Evolutionary conservation across 257 asterid genomes (phyloP), one percentile per base, ranked within the genome.

Genomic region (Oldenlandia corymbosa): DNA sequence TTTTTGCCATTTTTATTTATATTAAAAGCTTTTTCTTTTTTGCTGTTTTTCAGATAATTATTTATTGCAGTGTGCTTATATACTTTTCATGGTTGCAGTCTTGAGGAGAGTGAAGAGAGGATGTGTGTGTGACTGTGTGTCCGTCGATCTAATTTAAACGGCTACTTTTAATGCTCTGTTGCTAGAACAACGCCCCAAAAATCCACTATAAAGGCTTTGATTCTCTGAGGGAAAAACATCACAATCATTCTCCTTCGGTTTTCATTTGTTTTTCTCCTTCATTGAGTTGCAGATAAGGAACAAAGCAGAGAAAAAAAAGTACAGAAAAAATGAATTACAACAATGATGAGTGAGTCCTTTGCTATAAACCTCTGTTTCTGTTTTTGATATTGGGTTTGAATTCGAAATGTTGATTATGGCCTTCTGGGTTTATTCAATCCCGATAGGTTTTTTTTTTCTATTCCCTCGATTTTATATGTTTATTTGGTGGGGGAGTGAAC

Each of bases 311-410:
- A 10, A 30, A 57, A 34, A 58, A 67, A 65, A 68, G 31, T 0
- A 47, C 31, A 47, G 5, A 23, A 24, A 58, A 64, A 60, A 86
- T 82, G 95, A 78, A 75, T 78, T 69, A 64, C 76, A 71, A 56
- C 68, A 72, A 61, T 52, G 84, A 76, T 46, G 75, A 71, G 95
- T 87, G 75, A 76, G 81, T 78, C 61, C 64, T 74, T 23, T 10
- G 43, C 50, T 62, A 12, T 23, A 27, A 41, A 30, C 12, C 31
- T 34, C 30, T n/a, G 34, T 4, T 36, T 20, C 48, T 62, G 17
- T 7, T 26, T 57, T 56, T 60, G 17, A 17, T 58, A 23, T 50
- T 39, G n/a, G n/a, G 21, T 31, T 12, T 45, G 9, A 49, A 23
- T 31, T 59, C 62, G 34, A 18, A 54, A 20, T 75, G 64, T 70